Conservation (phyloP, 164 flowering plant species). For the Annona squamosa region DNA sequence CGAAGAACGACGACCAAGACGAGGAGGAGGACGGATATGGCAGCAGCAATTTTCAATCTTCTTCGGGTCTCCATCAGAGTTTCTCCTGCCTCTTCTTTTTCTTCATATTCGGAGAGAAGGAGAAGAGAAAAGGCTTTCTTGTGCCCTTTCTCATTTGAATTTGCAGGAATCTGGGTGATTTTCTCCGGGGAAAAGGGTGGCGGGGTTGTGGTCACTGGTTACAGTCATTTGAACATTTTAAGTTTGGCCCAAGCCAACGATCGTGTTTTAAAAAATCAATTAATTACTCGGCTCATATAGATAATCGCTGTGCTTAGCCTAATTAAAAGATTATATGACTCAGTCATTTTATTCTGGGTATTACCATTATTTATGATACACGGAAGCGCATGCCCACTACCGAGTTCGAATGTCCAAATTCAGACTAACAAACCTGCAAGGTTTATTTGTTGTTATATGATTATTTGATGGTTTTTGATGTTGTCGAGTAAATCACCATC, state of each 20-base stretch:
- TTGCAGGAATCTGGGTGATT: neutral
- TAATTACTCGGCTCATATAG: too few relatives aligned
- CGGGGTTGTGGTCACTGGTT: neutral
- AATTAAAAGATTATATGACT: neutral
- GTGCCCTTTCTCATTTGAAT: neutral
- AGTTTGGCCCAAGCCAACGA: neutral
- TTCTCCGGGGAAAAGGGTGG: neutral
- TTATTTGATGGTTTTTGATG: too few relatives aligned
- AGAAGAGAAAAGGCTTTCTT: neutral
- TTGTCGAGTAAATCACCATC: too few relatives aligned
- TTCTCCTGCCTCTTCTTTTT: neutral
- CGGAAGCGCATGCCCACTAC: too few relatives aligned
- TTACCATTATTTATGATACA: too few relatives aligned
- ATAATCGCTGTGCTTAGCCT: neutral
- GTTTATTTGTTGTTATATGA: too few relatives aligned
- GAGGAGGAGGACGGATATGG: constrained; percentile 25
- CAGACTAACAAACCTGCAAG: too few relatives aligned
- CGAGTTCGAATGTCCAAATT: too few relatives aligned
- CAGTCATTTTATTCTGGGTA: neutral
- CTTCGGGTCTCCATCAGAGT: constrained; percentile 53
- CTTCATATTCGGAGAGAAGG: neutral
- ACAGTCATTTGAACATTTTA: constrained; percentile 6
- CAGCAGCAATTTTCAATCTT: constrained; percentile 26
- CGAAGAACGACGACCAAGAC: constrained; percentile 39
- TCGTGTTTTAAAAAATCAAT: neutral